Evolutionary conservation across 495 filamentous ascomycete genomes (phyloP), one percentile per base, ranked within the genome.

Genomic region (Penicillium manginii): DNA sequence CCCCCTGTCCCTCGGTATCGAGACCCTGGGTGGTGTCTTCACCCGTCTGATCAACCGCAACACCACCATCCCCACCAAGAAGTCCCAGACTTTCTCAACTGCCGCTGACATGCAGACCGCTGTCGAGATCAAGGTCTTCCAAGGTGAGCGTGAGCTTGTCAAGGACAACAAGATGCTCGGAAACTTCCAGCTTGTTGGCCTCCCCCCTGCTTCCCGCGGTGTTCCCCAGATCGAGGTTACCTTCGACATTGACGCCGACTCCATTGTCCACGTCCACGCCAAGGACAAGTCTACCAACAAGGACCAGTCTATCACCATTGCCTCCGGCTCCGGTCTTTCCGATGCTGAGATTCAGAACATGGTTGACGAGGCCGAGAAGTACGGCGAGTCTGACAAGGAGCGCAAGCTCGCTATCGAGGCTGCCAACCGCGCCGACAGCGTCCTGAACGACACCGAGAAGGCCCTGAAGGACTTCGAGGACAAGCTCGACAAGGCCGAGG

Each of bases 121-220:
- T 66, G 94, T 98, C 75, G 94, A 98, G 84, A 98, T 98, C 85
- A 98, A 98, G 88, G 96, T 98, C 55, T 98, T 87, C 90, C 94
- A 98, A 86, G 94, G 94, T 82, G 94, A 98, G 84, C 94, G 94
- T 90, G 94, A 98, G 82, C 91, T 98, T 55, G 94, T 98, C 71
- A 88, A 87, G 73, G 94, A 98, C 83, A 98, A 98, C 88, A 98
- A 98, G 84, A 82, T 98, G 57, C 87, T 98, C 18, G 94, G 94
- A 37, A 98, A 98, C 90, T 98, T 98, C 90, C 94, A 98, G 85
- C 89, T 98, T 59, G 92, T 97, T 69, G 94, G 94, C 56, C 97
- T 98, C 61, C 94, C 94, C 33, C 94, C 94, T 54, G 94, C 94
- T 52, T 93, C 96, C 84, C 92, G 94, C 77, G 94, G 94, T 82